Evolutionary conservation across 2,329 filamentous ascomycete genomes (phyloP).

Genomic region (Seiridium unicorne): DNA sequence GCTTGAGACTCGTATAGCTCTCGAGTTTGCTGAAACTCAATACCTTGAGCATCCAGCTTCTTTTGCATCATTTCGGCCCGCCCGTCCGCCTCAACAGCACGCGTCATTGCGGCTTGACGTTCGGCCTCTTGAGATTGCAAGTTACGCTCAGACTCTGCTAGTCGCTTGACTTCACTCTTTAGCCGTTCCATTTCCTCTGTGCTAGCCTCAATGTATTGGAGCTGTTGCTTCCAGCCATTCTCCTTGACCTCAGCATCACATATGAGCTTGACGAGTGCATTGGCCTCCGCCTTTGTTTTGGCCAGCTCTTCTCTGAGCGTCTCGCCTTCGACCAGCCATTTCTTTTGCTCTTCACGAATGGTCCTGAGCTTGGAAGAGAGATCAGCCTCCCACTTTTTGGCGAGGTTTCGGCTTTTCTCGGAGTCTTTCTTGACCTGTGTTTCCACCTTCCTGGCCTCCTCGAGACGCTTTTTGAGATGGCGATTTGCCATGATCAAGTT

Average conservation of each 20-base stretch:
- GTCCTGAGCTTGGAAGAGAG: constrained; percentile 64
- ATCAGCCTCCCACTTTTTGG: constrained; percentile 77
- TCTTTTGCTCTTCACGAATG: constrained; percentile 69
- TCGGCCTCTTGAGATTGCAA: constrained; percentile 64
- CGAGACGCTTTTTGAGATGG: constrained; percentile 68
- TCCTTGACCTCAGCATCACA: constrained; percentile 70
- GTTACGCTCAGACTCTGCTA: constrained; percentile 61
- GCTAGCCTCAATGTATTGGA: constrained; percentile 61
- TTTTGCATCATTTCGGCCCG: constrained; percentile 58
- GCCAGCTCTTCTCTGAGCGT: constrained; percentile 57
- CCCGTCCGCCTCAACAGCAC: constrained; percentile 56
- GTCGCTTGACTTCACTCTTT: constrained; percentile 55
- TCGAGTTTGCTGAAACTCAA: constrained; percentile 42
- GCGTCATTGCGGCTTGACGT: constrained; percentile 54
- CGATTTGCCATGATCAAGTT: constrained; percentile 77
- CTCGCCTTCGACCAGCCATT: constrained; percentile 57
- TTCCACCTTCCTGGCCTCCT: constrained; percentile 70
- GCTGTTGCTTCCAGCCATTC: constrained; percentile 59
- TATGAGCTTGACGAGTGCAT: constrained; percentile 64
- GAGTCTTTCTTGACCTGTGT: constrained; percentile 70
- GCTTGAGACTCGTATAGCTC: constrained; percentile 48
- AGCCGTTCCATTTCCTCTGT: constrained; percentile 60
- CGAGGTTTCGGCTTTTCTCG: constrained; percentile 67
- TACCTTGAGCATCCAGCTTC: constrained; percentile 51
- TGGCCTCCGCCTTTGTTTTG: constrained; percentile 56